phyloP scores from a whole-genome alignment of 177 flowering plant species.

The Vitis hybrid region DNA sequence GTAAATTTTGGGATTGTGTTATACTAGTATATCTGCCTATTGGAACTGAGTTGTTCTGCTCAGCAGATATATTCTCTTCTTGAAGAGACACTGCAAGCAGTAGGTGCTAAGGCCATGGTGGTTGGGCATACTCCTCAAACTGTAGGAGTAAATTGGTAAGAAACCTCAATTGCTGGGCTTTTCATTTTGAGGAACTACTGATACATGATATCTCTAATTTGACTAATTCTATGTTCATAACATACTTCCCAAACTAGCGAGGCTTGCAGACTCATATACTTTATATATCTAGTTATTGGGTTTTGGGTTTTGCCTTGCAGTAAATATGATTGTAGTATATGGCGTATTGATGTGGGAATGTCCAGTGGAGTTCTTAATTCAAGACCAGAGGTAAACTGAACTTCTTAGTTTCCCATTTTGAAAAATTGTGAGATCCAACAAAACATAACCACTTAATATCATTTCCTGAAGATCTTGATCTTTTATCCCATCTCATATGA shows the following conservation, averaged over 20 bases:
- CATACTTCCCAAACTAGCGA: background rate
- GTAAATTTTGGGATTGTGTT: background rate
- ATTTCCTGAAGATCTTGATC: too few relatives aligned
- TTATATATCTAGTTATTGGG: background rate
- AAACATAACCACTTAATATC: too few relatives aligned
- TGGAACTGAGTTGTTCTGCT: slow-evolving; percentile 14
- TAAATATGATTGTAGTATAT: slow-evolving; percentile 70
- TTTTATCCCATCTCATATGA: too few relatives aligned
- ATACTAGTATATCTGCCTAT: background rate
- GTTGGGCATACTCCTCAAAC: slow-evolving; percentile 93
- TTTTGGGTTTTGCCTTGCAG: slow-evolving; percentile 37
- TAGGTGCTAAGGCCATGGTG: slow-evolving; percentile 87
- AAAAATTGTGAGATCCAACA: background rate
- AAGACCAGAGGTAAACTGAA: slow-evolving; percentile 72
- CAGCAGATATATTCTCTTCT: slow-evolving; percentile 63
- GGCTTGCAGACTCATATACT: background rate
- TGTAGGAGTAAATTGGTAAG: slow-evolving; percentile 75
- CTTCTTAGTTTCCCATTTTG: background rate
- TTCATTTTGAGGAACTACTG: background rate
- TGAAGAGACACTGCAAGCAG: slow-evolving; percentile 61
- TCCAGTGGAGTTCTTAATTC: slow-evolving; percentile 89
- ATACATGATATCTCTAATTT: background rate
- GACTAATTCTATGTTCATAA: background rate
- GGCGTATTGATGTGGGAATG: slow-evolving; percentile 96
- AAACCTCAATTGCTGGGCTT: background rate